These are phyloP conservation scores for Dictyostelium citrinum DNA, from an alignment of 78 protist species.

Conservation along the genomic window DNA sequence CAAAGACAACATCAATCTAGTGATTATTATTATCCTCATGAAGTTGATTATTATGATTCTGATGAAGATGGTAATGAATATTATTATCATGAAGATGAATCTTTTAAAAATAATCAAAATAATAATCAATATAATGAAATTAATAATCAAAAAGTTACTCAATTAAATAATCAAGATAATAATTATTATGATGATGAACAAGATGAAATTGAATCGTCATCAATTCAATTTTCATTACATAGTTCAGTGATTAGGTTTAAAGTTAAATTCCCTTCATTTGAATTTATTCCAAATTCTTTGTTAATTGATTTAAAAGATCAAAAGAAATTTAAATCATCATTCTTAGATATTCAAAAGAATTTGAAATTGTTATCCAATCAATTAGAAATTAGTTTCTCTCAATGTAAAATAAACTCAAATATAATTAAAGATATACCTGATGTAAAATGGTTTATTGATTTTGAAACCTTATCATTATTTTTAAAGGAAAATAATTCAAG, in stretches of 20 bases:
- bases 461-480: background rate
- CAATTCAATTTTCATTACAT: background rate
- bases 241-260: constrained; percentile 10
- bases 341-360: background rate
- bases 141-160: background rate
- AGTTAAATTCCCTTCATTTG: constrained; percentile 6
- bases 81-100: background rate
- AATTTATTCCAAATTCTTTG: background rate
- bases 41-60: background rate
- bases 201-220: constrained; percentile 28
- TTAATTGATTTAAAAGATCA: background rate
- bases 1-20: background rate
- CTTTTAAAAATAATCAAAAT: background rate
- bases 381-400: background rate
- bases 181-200: background rate
- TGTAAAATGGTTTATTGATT: constrained; percentile 46
- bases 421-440: constrained; percentile 44
- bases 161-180: background rate
- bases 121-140: background rate
- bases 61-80: background rate
- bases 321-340: background rate
- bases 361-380: background rate
- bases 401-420: constrained; percentile 19
- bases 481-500: background rate
- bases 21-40: constrained; percentile 2